A percentile compares a stretch with the other conserved stretches of the same genome.
Evolutionary conservation across 345 rosid species (phyloP).

Genomic region (Arabis alpina): DNA sequence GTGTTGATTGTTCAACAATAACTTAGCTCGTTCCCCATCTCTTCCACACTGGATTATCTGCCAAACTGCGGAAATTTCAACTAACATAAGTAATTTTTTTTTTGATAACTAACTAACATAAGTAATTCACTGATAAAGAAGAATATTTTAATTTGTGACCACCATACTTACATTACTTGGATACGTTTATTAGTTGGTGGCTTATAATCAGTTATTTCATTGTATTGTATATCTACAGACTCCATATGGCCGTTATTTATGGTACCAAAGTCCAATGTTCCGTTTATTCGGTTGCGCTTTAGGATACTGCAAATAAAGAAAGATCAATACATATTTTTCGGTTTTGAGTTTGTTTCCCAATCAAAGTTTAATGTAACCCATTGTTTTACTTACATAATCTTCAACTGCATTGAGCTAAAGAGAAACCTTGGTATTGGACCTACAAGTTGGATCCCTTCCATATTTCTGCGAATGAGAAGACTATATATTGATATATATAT

Average conservation of each 20-base stretch:
- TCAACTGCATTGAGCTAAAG: constrained; percentile 61
- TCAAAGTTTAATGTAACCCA: background rate
- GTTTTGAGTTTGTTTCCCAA: background rate
- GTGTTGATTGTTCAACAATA: constrained; percentile 50
- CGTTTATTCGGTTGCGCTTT: constrained; percentile 55
- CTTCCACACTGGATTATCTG: constrained; percentile 64
- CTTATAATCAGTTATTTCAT: constrained; percentile 46
- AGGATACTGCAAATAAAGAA: constrained; percentile 46
- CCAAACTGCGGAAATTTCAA: constrained; percentile 57
- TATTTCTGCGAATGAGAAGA: constrained; percentile 50
- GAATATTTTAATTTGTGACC: background rate
- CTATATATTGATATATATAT: too few species aligned
- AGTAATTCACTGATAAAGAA: background rate
- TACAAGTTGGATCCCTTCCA: constrained; percentile 56
- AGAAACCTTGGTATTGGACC: constrained; percentile 57
- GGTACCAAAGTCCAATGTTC: constrained; percentile 59
- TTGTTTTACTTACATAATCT: constrained; percentile 63
- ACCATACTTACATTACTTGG: constrained; percentile 58
- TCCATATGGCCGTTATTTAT: constrained; percentile 50
- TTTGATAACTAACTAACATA: background rate
- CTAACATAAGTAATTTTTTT: background rate
- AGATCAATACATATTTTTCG: background rate
- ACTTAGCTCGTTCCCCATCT: constrained; percentile 35
- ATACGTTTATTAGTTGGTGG: constrained; percentile 22
- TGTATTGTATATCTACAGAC: constrained; percentile 59